Percentiles rank a stretch among this genome's conserved stretches.
Evolutionary conservation across 768 basidiomycete species (phyloP).

Genomic region (Tylopilus subfusipes): DNA sequence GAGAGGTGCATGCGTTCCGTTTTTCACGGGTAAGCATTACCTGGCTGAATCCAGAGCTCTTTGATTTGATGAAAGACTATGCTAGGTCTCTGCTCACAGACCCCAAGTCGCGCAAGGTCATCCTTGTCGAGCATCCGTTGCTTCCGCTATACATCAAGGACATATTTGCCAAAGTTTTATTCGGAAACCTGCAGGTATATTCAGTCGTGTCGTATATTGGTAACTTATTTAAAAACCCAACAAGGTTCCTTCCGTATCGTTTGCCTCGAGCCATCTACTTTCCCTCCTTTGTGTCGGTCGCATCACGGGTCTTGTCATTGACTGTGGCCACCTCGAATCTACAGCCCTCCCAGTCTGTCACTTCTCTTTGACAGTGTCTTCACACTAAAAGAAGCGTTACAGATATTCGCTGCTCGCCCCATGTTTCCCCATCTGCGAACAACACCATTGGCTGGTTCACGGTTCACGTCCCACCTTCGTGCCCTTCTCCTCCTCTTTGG

Average conservation of each 20-base stretch:
- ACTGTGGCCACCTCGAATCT: constrained; percentile 90
- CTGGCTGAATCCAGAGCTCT: background rate
- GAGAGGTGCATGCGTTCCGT: constrained; percentile 69
- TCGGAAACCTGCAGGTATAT: constrained; percentile 81
- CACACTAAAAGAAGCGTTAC: constrained; percentile 3
- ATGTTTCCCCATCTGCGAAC: constrained; percentile 79
- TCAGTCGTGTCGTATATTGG: background rate
- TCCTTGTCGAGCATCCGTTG: constrained; percentile 86
- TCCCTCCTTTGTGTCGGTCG: constrained; percentile 82
- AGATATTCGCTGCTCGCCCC: constrained; percentile 91
- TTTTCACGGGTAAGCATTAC: constrained; percentile 70
- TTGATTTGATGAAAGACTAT: constrained; percentile 19
- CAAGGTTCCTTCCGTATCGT: constrained; percentile 92
- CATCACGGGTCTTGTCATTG: constrained; percentile 90
- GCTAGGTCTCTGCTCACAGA: constrained; percentile 87
- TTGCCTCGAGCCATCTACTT: constrained; percentile 84
- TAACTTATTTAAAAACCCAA: background rate
- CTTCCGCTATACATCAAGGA: constrained; percentile 87
- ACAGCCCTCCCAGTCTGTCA: constrained; percentile 76
- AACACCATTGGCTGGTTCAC: constrained; percentile 83
- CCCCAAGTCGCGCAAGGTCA: constrained; percentile 92
- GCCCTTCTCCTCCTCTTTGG: constrained; percentile 80
- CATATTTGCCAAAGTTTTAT: constrained; percentile 77
- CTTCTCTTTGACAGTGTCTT: background rate
- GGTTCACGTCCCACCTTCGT: constrained; percentile 76